Conservation (phyloP, 257 asterid species). For the Nicotiana benthamiana region DNA sequence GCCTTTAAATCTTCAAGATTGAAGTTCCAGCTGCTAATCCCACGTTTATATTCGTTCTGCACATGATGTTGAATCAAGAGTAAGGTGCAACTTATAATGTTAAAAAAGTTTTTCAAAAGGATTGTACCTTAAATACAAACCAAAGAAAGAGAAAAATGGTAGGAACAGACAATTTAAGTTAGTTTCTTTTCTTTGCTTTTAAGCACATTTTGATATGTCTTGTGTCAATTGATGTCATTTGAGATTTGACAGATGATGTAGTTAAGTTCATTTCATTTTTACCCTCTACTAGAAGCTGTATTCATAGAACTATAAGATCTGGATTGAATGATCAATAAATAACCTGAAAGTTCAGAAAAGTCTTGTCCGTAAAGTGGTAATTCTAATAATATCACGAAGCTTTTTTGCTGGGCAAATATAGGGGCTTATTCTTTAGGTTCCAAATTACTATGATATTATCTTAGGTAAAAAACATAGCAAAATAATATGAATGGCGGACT, state of each 20-base stretch:
- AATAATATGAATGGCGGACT: not conserved
- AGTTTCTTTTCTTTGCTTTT: not conserved
- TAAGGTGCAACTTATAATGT: slow-evolving; percentile 1
- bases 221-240: not conserved
- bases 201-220: not conserved
- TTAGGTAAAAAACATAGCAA: not conserved
- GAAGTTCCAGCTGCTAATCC: slow-evolving; percentile 76
- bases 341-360: not conserved
- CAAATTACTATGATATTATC: not conserved
- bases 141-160: not conserved
- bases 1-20: slow-evolving; percentile 77
- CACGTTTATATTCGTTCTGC: slow-evolving; percentile 78
- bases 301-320: not conserved
- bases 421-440: not conserved
- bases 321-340: not conserved
- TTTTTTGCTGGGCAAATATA: not conserved
- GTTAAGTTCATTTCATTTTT: not conserved
- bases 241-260: not conserved
- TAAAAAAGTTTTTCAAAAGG: not conserved
- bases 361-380: not conserved
- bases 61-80: slow-evolving; percentile 9
- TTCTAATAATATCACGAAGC: not conserved
- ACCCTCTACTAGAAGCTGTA: not conserved
- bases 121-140: not conserved
- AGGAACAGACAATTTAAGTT: not conserved